Percentiles rank a stretch among this genome's conserved stretches.
Evolutionary conservation across 208 protist genomes (phyloP).

Genomic region (Angomonas ambiguus): DNA sequence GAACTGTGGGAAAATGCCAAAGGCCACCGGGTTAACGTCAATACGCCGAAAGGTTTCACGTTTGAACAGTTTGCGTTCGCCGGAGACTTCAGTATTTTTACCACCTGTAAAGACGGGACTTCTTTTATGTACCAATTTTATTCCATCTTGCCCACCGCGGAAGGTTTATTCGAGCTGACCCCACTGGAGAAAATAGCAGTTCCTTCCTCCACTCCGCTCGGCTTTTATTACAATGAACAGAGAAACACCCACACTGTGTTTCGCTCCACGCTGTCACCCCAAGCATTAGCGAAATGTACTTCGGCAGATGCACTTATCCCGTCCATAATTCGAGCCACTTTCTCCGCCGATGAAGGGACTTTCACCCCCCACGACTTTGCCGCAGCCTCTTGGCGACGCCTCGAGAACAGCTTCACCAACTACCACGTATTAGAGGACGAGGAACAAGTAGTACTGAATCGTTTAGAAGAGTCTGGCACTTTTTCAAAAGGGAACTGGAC

Average conservation of each 20-base stretch:
- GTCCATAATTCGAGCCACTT: not conserved
- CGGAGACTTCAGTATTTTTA: not conserved
- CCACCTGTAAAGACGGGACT: not conserved
- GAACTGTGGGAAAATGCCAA: not conserved
- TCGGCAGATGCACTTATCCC: not conserved
- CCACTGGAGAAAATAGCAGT: not conserved
- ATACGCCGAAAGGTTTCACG: not conserved
- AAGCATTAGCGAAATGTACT: not conserved
- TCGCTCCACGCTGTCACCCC: not conserved
- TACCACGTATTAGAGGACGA: not conserved
- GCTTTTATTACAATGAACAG: not conserved
- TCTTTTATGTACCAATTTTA: not conserved
- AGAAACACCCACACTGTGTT: not conserved
- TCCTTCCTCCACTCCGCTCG: not conserved
- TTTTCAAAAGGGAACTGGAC: constrained; percentile 20
- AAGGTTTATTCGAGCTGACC: not conserved
- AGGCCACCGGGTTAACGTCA: not conserved
- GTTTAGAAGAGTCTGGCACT: not conserved
- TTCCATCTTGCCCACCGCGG: not conserved
- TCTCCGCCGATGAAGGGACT: not conserved
- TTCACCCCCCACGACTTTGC: not conserved
- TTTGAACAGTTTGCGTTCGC: not conserved
- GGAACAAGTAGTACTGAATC: not conserved
- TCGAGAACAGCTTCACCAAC: not conserved
- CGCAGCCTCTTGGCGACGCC: not conserved